A percentile compares a stretch with the other conserved stretches of the same genome.
Conservation (phyloP, 176 grass and related monocot species). For the Ampelocalamus luodianensis region DNA sequence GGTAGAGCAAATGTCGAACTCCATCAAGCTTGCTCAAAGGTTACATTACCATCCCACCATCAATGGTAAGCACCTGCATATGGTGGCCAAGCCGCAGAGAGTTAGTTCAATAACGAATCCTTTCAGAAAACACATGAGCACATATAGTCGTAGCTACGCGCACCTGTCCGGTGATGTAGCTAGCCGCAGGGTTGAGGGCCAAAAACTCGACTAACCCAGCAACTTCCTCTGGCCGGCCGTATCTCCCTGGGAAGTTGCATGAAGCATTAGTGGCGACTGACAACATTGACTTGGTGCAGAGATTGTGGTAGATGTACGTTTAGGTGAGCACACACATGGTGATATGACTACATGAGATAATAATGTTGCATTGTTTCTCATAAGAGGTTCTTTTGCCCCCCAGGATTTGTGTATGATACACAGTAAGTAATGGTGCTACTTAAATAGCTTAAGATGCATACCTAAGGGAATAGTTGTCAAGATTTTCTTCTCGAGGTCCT, state of each 20-base stretch:
- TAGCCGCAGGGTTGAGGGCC: constrained; percentile 50
- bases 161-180: constrained; percentile 67
- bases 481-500: constrained; percentile 91
- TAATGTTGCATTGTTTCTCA: background rate
- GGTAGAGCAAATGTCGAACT: background rate
- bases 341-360: background rate
- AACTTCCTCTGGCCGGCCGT: constrained; percentile 78
- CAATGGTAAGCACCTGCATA: constrained; percentile 58
- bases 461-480: constrained; percentile 84
- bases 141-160: background rate
- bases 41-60: background rate
- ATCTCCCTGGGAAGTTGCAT: constrained; percentile 64
- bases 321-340: background rate
- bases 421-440: background rate
- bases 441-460: constrained; percentile 37
- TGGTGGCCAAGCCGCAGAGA: background rate
- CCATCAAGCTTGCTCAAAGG: constrained; percentile 8
- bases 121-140: background rate
- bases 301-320: background rate
- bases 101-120: background rate
- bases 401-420: background rate
- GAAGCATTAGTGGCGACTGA: background rate
- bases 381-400: background rate
- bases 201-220: constrained; percentile 58
- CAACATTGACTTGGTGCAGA: background rate